Conservation (phyloP, 2,329 filamentous ascomycete species). For the Metarhizium guizhouense region DNA sequence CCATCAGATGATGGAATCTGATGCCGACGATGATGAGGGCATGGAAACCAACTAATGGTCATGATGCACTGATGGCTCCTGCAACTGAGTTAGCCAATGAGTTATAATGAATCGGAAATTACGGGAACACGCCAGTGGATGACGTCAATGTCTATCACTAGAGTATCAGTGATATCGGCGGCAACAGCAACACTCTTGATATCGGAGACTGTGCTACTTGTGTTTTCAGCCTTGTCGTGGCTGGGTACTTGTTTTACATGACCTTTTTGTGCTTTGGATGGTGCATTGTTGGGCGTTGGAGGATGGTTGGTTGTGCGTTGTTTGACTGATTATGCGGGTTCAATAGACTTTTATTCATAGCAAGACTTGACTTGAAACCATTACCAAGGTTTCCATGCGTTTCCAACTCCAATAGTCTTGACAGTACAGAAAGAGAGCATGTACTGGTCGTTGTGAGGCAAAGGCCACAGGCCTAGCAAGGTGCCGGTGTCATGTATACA, state of each 20-base stretch:
- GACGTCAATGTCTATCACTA: not conserved
- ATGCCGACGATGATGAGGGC: constrained; percentile 51
- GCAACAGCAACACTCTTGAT: not conserved
- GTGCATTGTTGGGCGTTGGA: constrained; percentile 10
- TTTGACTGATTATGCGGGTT: not conserved
- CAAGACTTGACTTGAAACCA: too few relatives aligned
- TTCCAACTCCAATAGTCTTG: too few relatives aligned
- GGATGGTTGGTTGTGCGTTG: not conserved
- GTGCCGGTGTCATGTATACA: too few relatives aligned
- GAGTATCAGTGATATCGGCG: not conserved
- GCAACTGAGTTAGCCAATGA: not conserved
- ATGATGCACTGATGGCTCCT: not conserved
- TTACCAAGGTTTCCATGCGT: too few relatives aligned
- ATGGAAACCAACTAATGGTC: constrained; percentile 45
- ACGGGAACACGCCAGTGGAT: not conserved
- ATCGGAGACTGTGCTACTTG: not conserved
- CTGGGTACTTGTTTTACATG: too few relatives aligned
- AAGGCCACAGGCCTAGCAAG: too few relatives aligned
- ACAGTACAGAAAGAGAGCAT: too few relatives aligned
- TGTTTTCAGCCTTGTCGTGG: too few relatives aligned
- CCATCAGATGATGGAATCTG: constrained; percentile 47
- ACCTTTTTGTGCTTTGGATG: not conserved
- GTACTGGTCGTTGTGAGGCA: too few relatives aligned
- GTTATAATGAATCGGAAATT: not conserved
- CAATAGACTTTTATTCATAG: too few relatives aligned